A percentile compares a stretch with the other conserved stretches of the same genome.
Conservation (phyloP, 306 rosid species). For the Medicago truncatula region DNA sequence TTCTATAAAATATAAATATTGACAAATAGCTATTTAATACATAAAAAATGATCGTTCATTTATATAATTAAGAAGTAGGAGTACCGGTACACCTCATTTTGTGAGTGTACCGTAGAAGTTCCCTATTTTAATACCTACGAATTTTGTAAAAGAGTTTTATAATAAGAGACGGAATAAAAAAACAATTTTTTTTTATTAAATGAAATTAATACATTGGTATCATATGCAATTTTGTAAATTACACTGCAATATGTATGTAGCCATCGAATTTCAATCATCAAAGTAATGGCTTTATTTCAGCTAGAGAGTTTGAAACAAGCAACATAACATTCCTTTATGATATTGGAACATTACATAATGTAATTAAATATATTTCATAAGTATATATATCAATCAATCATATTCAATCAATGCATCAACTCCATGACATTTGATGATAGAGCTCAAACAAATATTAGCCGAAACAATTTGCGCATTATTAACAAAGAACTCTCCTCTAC, state of each 20-base stretch:
- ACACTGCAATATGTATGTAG: neutral
- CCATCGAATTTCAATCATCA: neutral
- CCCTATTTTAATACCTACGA: too few species aligned
- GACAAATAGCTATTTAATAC: too few species aligned
- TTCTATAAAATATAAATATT: too few species aligned
- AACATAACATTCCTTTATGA: conserved; percentile 24
- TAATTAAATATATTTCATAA: neutral
- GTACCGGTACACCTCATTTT: too few species aligned
- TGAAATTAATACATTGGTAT: neutral
- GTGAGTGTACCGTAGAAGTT: too few species aligned
- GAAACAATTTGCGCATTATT: conserved; percentile 60
- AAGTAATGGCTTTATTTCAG: conserved; percentile 23
- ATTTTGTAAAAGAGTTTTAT: too few species aligned
- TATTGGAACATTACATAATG: neutral
- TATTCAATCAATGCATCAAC: conserved; percentile 58
- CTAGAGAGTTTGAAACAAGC: conserved; percentile 16
- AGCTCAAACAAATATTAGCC: conserved; percentile 58
- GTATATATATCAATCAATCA: conserved; percentile 29
- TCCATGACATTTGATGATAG: conserved; percentile 65
- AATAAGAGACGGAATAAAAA: neutral
- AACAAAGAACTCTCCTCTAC: conserved; percentile 50
- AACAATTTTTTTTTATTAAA: neutral
- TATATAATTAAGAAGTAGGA: too few species aligned
- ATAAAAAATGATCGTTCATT: too few species aligned
- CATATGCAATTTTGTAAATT: neutral